A percentile compares a stretch with the other conserved stretches of the same genome.
phyloP scores from a whole-genome alignment of 2,329 filamentous ascomycete species.

The Cercospora sesami region DNA sequence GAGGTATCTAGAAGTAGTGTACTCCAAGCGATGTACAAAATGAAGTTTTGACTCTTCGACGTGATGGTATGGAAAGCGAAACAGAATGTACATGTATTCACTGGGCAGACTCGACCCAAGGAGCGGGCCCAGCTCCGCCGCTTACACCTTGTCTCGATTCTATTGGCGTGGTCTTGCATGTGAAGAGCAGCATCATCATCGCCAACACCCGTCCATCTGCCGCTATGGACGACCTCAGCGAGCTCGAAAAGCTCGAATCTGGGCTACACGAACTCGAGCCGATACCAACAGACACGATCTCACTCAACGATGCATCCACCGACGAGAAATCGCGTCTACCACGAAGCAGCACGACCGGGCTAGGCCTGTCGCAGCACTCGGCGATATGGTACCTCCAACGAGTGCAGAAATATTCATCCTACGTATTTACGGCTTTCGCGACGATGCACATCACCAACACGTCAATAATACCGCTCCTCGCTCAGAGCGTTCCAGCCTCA shows the following conservation, averaged over 20 bases:
- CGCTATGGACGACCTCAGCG: conserved; percentile 35
- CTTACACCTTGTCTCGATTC: conserved; percentile 8
- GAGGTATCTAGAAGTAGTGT: background rate
- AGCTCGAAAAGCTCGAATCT: conserved; percentile 31
- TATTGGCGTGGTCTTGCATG: conserved; percentile 15
- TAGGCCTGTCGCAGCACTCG: conserved; percentile 65
- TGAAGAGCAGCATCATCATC: conserved; percentile 17
- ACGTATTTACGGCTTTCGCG: conserved; percentile 76
- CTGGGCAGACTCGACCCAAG: background rate
- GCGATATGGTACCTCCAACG: conserved; percentile 74
- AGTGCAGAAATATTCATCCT: conserved; percentile 85
- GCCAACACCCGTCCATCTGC: background rate
- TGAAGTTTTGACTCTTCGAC: background rate
- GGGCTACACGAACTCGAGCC: conserved; percentile 75
- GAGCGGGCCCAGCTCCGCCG: conserved; percentile 1
- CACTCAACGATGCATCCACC: conserved; percentile 16
- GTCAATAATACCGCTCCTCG: conserved; percentile 74
- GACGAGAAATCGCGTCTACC: conserved; percentile 19
- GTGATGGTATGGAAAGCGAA: background rate
- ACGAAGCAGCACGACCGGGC: conserved; percentile 43
- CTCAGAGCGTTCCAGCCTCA: conserved; percentile 69
- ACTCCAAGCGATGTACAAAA: background rate
- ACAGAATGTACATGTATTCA: background rate
- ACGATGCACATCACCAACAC: conserved; percentile 78
- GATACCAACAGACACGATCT: conserved; percentile 64